A percentile compares a stretch with the other conserved stretches of the same genome.
Conservation (phyloP, 495 filamentous ascomycete genomes). For the Lasiosphaeriaceae sp. region DNA sequence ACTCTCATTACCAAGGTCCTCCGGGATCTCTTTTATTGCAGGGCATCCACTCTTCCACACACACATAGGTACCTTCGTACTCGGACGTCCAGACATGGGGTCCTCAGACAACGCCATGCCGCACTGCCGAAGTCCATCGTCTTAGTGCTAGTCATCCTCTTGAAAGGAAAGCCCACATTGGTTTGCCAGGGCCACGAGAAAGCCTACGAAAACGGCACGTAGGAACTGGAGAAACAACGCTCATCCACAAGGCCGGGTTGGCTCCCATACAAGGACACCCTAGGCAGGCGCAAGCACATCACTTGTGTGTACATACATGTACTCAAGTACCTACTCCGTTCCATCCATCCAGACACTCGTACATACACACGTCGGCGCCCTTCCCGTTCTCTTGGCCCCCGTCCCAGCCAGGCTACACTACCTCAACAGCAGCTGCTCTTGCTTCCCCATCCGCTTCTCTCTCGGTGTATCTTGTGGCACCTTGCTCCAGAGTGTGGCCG, state of each 20-base stretch:
- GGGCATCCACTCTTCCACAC: not conserved
- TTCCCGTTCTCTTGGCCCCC: conserved; percentile 23
- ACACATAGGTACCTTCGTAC: not conserved
- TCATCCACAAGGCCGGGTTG: conserved; percentile 22
- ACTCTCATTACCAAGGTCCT: not conserved
- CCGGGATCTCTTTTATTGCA: conserved; percentile 8
- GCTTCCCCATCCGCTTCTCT: conserved; percentile 8
- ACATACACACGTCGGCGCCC: conserved; percentile 14
- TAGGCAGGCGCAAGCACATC: not conserved
- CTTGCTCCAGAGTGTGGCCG: conserved; percentile 26
- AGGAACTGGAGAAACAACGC: conserved; percentile 12
- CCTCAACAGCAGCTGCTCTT: conserved; percentile 13
- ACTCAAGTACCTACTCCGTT: not conserved
- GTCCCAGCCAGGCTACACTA: conserved; percentile 8
- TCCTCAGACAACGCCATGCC: conserved; percentile 24
- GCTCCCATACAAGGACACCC: not conserved
- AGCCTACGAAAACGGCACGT: conserved; percentile 19
- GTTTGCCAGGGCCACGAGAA: conserved; percentile 12
- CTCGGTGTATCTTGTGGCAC: conserved; percentile 26
- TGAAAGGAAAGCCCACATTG: not conserved
- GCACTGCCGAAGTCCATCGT: conserved; percentile 31
- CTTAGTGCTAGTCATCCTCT: conserved; percentile 4
- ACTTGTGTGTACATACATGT: not conserved
- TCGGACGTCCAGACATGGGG: not conserved
- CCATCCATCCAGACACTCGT: not conserved